Conservation (phyloP, 2,329 filamentous ascomycete species). For the Pseudocercospora crystallina region DNA sequence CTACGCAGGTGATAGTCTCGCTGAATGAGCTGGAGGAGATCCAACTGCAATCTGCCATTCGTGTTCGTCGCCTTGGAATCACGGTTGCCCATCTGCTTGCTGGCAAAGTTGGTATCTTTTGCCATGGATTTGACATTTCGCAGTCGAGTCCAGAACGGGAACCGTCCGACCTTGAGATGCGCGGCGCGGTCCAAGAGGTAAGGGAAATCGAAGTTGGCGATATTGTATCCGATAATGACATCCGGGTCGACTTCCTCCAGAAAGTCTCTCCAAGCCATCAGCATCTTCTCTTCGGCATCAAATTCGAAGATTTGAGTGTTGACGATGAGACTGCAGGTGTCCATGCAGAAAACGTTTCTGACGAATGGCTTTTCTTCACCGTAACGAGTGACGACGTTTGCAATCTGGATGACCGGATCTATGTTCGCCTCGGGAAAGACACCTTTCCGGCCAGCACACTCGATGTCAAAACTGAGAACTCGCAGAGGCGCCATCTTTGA, state of each 20-base stretch:
- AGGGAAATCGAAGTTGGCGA: slow-evolving; percentile 96
- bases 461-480: slow-evolving; percentile 95
- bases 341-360: slow-evolving; percentile 92
- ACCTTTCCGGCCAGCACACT: slow-evolving; percentile 95
- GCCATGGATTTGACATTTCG: slow-evolving; percentile 68
- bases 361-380: slow-evolving; percentile 96
- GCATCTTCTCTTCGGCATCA: slow-evolving; percentile 78
- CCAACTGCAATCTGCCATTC: slow-evolving; percentile 87
- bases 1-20: slow-evolving; percentile 92
- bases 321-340: slow-evolving; percentile 88
- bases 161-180: slow-evolving; percentile 74
- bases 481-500: slow-evolving; percentile 95
- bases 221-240: slow-evolving; percentile 98
- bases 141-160: slow-evolving; percentile 85
- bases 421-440: slow-evolving; percentile 91
- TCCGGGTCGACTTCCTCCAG: slow-evolving; percentile 88
- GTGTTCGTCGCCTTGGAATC: slow-evolving; percentile 94
- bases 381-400: slow-evolving; percentile 90
- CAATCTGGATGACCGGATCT: slow-evolving; percentile 97
- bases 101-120: slow-evolving; percentile 84
- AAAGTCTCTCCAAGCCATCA: slow-evolving; percentile 90
- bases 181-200: slow-evolving; percentile 87
- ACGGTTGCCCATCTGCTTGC: slow-evolving; percentile 96
- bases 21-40: slow-evolving; percentile 91
- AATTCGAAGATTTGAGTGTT: slow-evolving; percentile 91